Evolutionary conservation across 1,139 yeast genomes (phyloP).

Genomic region (Sugiyamaella xylanicola): DNA sequence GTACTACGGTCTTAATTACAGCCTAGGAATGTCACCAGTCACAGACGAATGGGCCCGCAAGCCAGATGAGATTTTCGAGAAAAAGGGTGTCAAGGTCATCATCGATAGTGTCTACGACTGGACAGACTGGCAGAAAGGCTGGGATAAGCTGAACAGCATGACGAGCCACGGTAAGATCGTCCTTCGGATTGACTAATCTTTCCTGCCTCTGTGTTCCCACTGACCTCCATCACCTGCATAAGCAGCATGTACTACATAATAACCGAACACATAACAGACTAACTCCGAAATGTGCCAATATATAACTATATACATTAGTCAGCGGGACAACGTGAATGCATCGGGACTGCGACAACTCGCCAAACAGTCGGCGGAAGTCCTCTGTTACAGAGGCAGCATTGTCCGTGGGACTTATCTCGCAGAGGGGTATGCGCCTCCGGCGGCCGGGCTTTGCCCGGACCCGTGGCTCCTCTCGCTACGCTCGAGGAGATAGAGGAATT

Average conservation of each 20-base stretch:
- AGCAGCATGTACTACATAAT: no score
- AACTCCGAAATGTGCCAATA: no score
- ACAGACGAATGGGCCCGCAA: slow-evolving; percentile 34
- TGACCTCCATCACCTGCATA: no score
- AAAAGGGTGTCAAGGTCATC: slow-evolving; percentile 45
- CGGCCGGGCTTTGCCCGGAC: not conserved
- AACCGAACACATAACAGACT: no score
- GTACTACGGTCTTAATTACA: slow-evolving; percentile 40
- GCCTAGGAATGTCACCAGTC: slow-evolving; percentile 27
- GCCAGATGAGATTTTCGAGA: slow-evolving; percentile 41
- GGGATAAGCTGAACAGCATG: slow-evolving; percentile 50
- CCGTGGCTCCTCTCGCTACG: not conserved
- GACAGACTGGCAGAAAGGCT: slow-evolving; percentile 54
- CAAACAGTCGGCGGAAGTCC: no score
- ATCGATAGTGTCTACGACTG: slow-evolving; percentile 59
- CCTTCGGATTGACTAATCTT: not conserved
- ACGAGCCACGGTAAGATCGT: slow-evolving; percentile 67
- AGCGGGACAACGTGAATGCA: no score
- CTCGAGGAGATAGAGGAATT: no score
- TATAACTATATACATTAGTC: no score
- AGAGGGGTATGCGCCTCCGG: not conserved
- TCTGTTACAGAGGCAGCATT: no score
- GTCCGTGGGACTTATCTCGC: no score
- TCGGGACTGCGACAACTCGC: no score
- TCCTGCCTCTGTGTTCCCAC: not conserved